Evolutionary conservation across 1,284 basidiomycete genomes (phyloP), one percentile per base, ranked within the genome.

Genomic region (Golubevia pallescens): DNA sequence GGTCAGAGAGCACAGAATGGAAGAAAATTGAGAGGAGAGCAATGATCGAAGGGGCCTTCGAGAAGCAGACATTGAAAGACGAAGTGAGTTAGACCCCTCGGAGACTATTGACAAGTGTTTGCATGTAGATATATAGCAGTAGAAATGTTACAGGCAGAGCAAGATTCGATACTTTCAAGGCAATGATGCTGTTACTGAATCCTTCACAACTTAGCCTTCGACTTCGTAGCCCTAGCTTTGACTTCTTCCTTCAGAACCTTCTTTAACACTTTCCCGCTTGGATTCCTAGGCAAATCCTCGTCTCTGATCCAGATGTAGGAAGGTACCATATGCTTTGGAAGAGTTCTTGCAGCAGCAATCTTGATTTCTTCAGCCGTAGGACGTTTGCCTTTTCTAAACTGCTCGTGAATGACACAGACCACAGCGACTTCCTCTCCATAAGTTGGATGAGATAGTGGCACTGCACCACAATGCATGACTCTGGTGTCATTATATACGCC

Each of bases 381-480:
- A 28, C 65, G 61, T 63, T 66, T 70, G 21, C 66, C 13, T 58
- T 60, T 10, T 38, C 34, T 60, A 24, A 63, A 56, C 42, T 69
- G 68, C 24, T 24, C 24, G 34, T 38, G 34, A 38, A 38, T 4
- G 1, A 77, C 69, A 51, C 78, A 80, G 1, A 82, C 67, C 14
- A 74, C 69, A 21, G 74, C 80, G 2, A 82, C 77, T 3, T 70
- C 71, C 67, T 82, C 80, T 57, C 80, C 80, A 13, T 74, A 68
- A 0, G 65, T 52, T 13, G 69, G 67, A 58, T 80, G 73, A 0
- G 73, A 71, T 3, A 82, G 61, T 8, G 74, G 71, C 1, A 82
- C 71, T 1, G 73, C 80, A 1, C 78, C 74, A 24, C 75, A 78
- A 24, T 82, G 77, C 38, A 66, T 60, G 56, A 82, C 72, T n/a